These are phyloP conservation scores for Alternaria arbusti DNA, from an alignment of 2,329 filamentous ascomycete genomes.

Conservation along the genomic window DNA sequence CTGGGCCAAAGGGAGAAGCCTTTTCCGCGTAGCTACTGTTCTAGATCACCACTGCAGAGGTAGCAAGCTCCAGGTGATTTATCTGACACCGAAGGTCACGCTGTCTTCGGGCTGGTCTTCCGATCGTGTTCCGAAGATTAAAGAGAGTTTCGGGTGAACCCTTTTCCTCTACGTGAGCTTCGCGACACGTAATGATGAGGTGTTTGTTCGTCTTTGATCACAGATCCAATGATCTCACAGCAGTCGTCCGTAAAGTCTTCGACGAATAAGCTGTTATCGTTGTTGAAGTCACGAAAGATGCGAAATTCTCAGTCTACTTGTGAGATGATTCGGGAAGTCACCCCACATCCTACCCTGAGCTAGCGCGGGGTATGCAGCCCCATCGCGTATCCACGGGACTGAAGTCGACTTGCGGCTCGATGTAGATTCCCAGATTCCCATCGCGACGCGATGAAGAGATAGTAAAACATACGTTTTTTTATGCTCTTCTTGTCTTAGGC, in stretches of 20 bases:
- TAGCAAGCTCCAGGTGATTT: background rate
- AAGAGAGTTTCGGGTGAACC: slow-evolving; percentile 14
- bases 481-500: background rate
- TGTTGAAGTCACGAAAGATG: background rate
- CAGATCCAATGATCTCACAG: background rate
- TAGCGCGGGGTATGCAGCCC: slow-evolving; percentile 29
- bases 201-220: background rate
- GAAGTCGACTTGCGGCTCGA: slow-evolving; percentile 1
- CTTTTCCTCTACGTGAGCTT: slow-evolving; percentile 9
- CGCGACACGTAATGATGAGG: background rate
- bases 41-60: background rate
- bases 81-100: slow-evolving; percentile 10
- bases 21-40: background rate
- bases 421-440: background rate
- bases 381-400: slow-evolving; percentile 8
- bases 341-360: slow-evolving; percentile 24
- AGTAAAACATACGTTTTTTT: background rate
- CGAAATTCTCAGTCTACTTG: background rate
- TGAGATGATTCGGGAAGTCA: slow-evolving; percentile 1
- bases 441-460: background rate
- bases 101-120: background rate
- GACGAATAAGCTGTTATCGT: background rate
- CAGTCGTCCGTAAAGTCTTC: background rate
- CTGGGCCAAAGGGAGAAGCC: background rate
- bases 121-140: background rate